Conservation (phyloP, 371 early-diverging fungal genomes). For the Dichotomocladium elegans region DNA sequence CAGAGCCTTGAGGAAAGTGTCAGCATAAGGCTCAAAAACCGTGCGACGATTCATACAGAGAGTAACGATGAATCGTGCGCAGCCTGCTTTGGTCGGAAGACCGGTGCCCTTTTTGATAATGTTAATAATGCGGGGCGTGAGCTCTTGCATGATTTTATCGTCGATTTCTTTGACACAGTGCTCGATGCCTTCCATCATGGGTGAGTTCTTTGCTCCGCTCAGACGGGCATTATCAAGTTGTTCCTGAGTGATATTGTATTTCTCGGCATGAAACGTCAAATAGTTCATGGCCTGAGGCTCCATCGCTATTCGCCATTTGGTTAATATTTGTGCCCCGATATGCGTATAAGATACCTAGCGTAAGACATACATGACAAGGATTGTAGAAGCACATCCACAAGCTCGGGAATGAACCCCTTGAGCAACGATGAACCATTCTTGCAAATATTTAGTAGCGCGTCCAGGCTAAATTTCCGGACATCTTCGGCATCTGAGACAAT, state of each 20-base stretch:
- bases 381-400: conserved; percentile 77
- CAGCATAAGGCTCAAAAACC: conserved; percentile 59
- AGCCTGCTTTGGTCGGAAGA: conserved; percentile 87
- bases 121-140: conserved; percentile 65
- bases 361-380: conserved; percentile 63
- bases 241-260: conserved; percentile 84
- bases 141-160: conserved; percentile 55
- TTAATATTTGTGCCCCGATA: background rate
- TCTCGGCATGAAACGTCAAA: conserved; percentile 86
- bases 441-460: conserved; percentile 78
- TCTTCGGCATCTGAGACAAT: conserved; percentile 84
- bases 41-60: conserved; percentile 65
- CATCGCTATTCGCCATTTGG: conserved; percentile 33
- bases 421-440: conserved; percentile 72
- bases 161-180: conserved; percentile 75
- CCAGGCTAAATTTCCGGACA: conserved; percentile 80
- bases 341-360: background rate
- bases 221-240: conserved; percentile 79
- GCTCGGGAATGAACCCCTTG: conserved; percentile 66
- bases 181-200: conserved; percentile 85
- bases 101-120: conserved; percentile 85
- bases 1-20: conserved; percentile 68
- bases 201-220: conserved; percentile 66
- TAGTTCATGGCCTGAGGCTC: conserved; percentile 74
- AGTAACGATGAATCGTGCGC: conserved; percentile 80